Evolutionary conservation across 306 rosid genomes (phyloP).

Genomic region (Geum urbanum): DNA sequence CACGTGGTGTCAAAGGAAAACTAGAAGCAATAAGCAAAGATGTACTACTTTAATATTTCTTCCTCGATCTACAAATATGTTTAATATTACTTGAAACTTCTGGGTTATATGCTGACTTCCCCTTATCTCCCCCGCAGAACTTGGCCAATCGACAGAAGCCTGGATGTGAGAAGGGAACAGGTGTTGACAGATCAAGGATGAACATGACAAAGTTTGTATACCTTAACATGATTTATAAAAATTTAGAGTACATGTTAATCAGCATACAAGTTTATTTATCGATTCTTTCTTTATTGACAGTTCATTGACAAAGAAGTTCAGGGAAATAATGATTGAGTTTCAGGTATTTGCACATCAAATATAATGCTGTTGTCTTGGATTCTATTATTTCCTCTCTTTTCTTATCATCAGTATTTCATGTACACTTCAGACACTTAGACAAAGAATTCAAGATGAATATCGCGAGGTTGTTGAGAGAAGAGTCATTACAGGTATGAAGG

Average conservation of each 20-base stretch:
- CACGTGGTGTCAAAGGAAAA: constrained; percentile 68
- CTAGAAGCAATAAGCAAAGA: constrained; percentile 83
- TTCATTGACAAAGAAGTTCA: constrained; percentile 71
- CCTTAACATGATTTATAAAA: constrained; percentile 12
- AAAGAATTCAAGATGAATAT: constrained; percentile 95
- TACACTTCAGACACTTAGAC: constrained; percentile 68
- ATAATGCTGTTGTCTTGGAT: constrained; percentile 15
- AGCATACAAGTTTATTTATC: constrained; percentile 20
- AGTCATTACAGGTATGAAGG: constrained; percentile 82
- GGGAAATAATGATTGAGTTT: constrained; percentile 87
- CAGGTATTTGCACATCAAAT: constrained; percentile 53
- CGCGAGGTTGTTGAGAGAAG: constrained; percentile 99
- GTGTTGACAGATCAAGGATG: constrained; percentile 86
- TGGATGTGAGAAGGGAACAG: constrained; percentile 92
- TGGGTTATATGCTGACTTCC: constrained; percentile 19
- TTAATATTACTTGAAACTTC: not conserved
- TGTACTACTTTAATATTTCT: constrained; percentile 38
- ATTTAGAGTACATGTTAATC: constrained; percentile 11
- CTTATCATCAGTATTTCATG: constrained; percentile 29
- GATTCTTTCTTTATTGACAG: constrained; percentile 43
- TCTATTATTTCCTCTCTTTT: constrained; percentile 15
- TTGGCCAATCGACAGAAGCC: constrained; percentile 74
- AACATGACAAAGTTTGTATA: constrained; percentile 80
- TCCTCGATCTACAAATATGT: constrained; percentile 18
- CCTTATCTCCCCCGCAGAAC: constrained; percentile 49